A percentile compares a stretch with the other conserved stretches of the same genome.
Evolutionary conservation across 108 stramenopile species (phyloP).

Genomic region (Bacterosira constricta): DNA sequence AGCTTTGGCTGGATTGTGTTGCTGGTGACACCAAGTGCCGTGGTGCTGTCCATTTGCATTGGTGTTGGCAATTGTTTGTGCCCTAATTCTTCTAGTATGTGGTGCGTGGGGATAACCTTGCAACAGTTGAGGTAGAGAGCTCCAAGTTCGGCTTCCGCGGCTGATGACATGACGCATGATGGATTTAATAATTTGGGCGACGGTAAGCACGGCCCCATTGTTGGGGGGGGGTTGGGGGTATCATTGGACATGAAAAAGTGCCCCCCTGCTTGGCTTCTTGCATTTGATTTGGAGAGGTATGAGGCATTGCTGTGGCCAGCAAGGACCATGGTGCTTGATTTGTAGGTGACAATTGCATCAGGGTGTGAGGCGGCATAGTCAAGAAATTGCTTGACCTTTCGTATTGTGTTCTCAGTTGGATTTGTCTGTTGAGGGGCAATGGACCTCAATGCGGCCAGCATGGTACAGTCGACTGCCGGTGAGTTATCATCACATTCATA

Average conservation of each 20-base stretch:
- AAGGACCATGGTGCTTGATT: constrained; percentile 40
- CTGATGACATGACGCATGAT: constrained; percentile 22
- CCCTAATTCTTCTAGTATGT: constrained; percentile 1
- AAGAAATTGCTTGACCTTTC: constrained; percentile 19
- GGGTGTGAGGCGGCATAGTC: constrained; percentile 52
- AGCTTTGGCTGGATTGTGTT: no score
- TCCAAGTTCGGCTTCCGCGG: constrained; percentile 47
- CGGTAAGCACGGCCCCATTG: constrained; percentile 33
- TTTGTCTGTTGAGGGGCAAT: constrained; percentile 29
- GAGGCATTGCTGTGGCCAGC: constrained; percentile 26
- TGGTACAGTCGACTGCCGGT: constrained; percentile 39
- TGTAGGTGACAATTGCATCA: constrained; percentile 34
- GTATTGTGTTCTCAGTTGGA: constrained; percentile 7
- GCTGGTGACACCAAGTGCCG: constrained; percentile 47
- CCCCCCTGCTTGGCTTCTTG: constrained; percentile 36
- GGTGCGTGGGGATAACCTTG: constrained; percentile 16
- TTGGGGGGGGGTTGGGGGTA: background rate
- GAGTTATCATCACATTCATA: no score
- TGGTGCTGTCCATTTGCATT: background rate
- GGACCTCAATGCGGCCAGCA: constrained; percentile 16
- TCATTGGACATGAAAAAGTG: constrained; percentile 10
- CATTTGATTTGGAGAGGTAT: constrained; percentile 37
- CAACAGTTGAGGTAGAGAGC: constrained; percentile 33
- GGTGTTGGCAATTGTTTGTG: constrained; percentile 11
- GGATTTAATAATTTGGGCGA: constrained; percentile 6